Evolutionary conservation across 2,329 filamentous ascomycete species (phyloP).

Genomic region (Trichoderma asperellum): DNA sequence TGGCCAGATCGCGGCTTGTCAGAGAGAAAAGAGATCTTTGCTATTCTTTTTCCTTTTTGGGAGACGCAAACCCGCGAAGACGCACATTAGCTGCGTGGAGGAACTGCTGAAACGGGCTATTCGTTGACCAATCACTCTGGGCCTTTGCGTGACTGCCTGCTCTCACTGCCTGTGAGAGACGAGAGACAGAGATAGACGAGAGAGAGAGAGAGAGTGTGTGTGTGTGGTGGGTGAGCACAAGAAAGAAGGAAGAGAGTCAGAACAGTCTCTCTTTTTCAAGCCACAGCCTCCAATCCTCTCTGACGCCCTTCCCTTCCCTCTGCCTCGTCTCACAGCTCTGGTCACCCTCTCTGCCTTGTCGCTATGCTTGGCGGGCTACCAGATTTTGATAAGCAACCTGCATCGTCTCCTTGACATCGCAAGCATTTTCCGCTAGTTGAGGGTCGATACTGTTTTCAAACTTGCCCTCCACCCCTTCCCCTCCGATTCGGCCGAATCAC

Average conservation of each 20-base stretch:
- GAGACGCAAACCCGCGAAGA: neutral
- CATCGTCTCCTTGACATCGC: constrained; percentile 24
- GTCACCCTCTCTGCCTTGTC: neutral
- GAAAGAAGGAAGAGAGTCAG: neutral
- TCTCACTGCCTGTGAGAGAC: neutral
- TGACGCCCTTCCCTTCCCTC: neutral
- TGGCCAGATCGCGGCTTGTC: neutral
- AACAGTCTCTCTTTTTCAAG: constrained; percentile 10
- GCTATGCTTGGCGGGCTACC: constrained; percentile 24
- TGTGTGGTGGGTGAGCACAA: neutral
- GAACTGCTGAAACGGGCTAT: neutral
- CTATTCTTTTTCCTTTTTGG: neutral
- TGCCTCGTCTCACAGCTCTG: neutral
- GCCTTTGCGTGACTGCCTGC: neutral
- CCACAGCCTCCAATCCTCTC: constrained; percentile 16
- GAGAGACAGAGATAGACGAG: neutral
- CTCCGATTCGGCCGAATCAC: constrained; percentile 25
- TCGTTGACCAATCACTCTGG: neutral
- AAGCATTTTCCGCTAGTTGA: neutral
- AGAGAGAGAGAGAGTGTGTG: neutral
- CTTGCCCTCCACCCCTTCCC: neutral
- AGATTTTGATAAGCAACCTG: constrained; percentile 24
- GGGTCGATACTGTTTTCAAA: constrained; percentile 2
- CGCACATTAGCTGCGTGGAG: constrained; percentile 2
- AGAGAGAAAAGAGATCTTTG: neutral